Conservation (phyloP, 1,139 yeast species). For the Hyphopichia khmerensis region DNA sequence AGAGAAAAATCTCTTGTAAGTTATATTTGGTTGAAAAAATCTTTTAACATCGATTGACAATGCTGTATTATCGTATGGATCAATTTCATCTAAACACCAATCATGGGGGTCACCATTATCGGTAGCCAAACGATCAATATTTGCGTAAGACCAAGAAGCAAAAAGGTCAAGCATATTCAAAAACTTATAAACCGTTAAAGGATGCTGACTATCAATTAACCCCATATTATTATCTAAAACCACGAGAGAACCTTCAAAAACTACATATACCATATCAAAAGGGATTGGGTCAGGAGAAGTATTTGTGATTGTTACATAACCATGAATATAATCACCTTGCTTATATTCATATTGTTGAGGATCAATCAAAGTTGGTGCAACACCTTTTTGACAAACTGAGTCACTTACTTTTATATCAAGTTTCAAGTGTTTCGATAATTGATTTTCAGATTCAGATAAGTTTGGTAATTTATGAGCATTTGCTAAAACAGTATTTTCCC, state of each 20-base stretch:
- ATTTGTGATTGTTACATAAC: conserved; percentile 30
- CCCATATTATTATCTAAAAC: conserved; percentile 29
- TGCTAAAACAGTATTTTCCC: conserved; percentile 47
- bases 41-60: conserved; percentile 41
- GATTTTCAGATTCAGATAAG: conserved; percentile 26
- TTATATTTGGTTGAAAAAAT: conserved; percentile 36
- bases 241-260: conserved; percentile 29
- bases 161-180: conserved; percentile 46
- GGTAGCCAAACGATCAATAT: conserved; percentile 43
- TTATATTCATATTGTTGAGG: conserved; percentile 24
- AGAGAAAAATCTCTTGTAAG: conserved; percentile 44
- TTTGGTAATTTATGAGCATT: conserved; percentile 43
- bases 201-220: conserved; percentile 26
- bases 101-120: conserved; percentile 51
- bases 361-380: conserved; percentile 24
- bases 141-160: conserved; percentile 50
- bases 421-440: conserved; percentile 26
- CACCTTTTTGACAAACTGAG: conserved; percentile 44
- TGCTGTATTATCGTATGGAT: conserved; percentile 40
- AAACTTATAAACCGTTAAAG: conserved; percentile 30
- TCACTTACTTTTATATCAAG: conserved; percentile 37
- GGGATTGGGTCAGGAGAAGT: conserved; percentile 22
- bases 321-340: conserved; percentile 36
- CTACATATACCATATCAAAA: conserved; percentile 37
- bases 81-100: conserved; percentile 50